Evolutionary conservation across 306 rosid species (phyloP).

Genomic region (Quercus rubra): DNA sequence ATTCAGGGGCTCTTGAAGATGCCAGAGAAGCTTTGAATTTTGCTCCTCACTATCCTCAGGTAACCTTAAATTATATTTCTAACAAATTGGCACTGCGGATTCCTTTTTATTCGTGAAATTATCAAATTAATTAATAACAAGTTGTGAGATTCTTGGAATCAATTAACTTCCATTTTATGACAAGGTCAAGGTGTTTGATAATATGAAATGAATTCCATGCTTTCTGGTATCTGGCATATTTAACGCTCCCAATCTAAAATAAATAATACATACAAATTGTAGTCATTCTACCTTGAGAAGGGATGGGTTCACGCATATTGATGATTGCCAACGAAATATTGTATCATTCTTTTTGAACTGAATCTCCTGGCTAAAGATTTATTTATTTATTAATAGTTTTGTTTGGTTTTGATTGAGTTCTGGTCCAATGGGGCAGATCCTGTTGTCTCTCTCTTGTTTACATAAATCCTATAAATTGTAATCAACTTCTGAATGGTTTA

Average conservation of each 20-base stretch:
- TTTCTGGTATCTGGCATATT: neutral
- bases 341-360: neutral
- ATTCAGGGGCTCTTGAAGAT: constrained; percentile 69
- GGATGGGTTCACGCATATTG: neutral
- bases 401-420: neutral
- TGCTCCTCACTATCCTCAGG: constrained; percentile 69
- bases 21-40: constrained; percentile 60
- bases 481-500: too few relatives aligned
- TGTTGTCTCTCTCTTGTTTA: too few relatives aligned
- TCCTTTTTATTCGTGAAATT: too few relatives aligned
- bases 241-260: neutral
- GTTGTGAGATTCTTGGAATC: neutral
- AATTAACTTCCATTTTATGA: too few relatives aligned
- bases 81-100: neutral
- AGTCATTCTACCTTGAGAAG: neutral
- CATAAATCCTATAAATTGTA: too few relatives aligned
- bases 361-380: neutral
- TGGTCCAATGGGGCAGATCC: neutral
- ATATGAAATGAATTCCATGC: neutral
- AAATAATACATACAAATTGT: neutral
- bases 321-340: neutral
- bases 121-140: neutral
- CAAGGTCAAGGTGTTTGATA: too few relatives aligned
- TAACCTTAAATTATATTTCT: neutral
- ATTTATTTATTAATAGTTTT: neutral